phyloP scores from a whole-genome alignment of 2,329 filamentous ascomycete genomes.

The Phialocephala sp. region DNA sequence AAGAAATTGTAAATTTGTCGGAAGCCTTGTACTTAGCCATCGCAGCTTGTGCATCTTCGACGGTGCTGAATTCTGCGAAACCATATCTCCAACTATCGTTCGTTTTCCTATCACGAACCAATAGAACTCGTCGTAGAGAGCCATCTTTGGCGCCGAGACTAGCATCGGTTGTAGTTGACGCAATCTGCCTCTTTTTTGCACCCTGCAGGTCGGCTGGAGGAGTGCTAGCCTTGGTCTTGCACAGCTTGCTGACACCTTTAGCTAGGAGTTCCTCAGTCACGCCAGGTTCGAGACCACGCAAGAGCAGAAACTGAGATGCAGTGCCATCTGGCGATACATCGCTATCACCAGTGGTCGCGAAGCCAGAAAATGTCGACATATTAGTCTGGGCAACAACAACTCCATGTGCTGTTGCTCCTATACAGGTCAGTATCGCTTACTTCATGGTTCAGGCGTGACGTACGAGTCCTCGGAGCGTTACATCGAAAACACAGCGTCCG shows the following conservation, averaged over 20 bases:
- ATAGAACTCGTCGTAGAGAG: conserved; percentile 76
- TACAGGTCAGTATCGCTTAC: conserved; percentile 35
- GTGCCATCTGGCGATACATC: conserved; percentile 56
- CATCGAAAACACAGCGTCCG: conserved; percentile 64
- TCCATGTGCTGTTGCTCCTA: conserved; percentile 43
- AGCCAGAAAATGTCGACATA: conserved; percentile 47
- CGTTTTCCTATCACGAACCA: conserved; percentile 74
- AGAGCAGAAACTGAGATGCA: conserved; percentile 74
- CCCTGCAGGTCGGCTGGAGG: conserved; percentile 44
- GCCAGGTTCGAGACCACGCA: conserved; percentile 72
- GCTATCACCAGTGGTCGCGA: conserved; percentile 58
- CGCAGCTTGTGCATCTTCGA: conserved; percentile 78
- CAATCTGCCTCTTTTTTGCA: conserved; percentile 52
- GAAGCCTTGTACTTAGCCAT: conserved; percentile 73
- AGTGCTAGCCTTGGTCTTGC: conserved; percentile 57
- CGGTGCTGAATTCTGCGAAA: conserved; percentile 80
- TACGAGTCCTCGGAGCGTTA: conserved; percentile 58
- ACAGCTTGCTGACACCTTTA: conserved; percentile 75
- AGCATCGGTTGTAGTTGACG: conserved; percentile 58
- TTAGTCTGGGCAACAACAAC: conserved; percentile 45
- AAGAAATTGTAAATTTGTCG: conserved; percentile 79
- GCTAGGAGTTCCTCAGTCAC: conserved; percentile 76
- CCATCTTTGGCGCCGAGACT: conserved; percentile 68
- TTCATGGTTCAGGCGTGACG: conserved; percentile 30
- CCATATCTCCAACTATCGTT: conserved; percentile 81